Evolutionary conservation across 2,329 filamentous ascomycete species (phyloP).

Genomic region (Curvularia sp.): DNA sequence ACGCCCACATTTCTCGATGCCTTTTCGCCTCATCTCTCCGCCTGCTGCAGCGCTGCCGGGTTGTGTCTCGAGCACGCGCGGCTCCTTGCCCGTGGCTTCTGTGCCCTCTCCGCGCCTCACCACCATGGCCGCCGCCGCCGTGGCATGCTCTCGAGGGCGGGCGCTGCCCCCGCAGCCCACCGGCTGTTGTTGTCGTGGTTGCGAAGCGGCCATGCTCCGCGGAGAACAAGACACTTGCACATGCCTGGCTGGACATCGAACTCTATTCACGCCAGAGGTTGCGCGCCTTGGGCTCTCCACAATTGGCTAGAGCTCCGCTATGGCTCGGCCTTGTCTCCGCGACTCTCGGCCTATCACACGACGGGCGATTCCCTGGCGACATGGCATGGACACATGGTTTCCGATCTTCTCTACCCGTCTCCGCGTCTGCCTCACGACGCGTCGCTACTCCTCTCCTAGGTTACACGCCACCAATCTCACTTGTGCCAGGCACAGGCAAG

Average conservation of each 20-base stretch:
- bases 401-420: not conserved
- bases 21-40: not conserved
- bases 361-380: not conserved
- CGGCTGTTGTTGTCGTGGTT: not conserved
- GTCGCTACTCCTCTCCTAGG: not conserved
- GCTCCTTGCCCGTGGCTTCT: not conserved
- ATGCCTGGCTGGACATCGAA: not conserved
- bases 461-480: not conserved
- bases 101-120: not conserved
- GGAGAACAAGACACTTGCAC: not conserved
- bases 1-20: not conserved
- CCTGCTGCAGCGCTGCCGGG: too few species aligned
- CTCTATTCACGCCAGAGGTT: not conserved
- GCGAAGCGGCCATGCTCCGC: not conserved
- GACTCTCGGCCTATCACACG: not conserved
- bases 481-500: not conserved
- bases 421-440: not conserved
- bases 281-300: not conserved
- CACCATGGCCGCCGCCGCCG: not conserved
- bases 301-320: not conserved
- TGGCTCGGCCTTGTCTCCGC: not conserved
- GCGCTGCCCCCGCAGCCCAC: not conserved
- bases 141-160: too few species aligned
- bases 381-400: not conserved
- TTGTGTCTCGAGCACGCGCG: not conserved